Evolutionary conservation across 306 rosid genomes (phyloP).

Genomic region (Cucurbita moschata): DNA sequence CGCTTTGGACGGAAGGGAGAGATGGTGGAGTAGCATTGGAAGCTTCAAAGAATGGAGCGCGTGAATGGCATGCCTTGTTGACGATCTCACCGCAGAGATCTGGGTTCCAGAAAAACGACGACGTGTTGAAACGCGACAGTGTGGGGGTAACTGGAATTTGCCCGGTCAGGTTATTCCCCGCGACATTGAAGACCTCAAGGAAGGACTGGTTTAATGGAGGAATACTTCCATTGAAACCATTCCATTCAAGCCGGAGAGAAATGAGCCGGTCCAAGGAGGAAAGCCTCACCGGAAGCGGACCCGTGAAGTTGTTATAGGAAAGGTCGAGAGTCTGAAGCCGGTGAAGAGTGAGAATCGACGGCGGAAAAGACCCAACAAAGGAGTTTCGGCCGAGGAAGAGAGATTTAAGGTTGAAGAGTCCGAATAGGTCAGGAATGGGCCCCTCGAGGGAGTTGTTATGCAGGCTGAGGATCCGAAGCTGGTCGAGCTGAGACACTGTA

Average conservation of each 20-base stretch:
- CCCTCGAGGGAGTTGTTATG: constrained; percentile 69
- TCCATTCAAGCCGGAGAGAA: constrained; percentile 41
- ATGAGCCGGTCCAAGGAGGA: constrained; percentile 36
- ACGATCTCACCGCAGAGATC: constrained; percentile 67
- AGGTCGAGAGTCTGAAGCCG: constrained; percentile 46
- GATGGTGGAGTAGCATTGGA: constrained; percentile 18
- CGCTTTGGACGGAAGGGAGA: constrained; percentile 35
- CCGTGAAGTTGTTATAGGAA: constrained; percentile 43
- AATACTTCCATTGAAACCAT: constrained; percentile 39
- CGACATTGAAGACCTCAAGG: constrained; percentile 32
- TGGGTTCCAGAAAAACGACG: constrained; percentile 41
- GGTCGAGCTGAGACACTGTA: constrained; percentile 55
- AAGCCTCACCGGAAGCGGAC: constrained; percentile 30
- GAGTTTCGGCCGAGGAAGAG: constrained; percentile 43
- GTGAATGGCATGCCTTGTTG: constrained; percentile 31
- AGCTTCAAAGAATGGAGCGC: constrained; percentile 41
- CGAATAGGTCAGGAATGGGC: constrained; percentile 65
- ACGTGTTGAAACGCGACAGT: constrained; percentile 28
- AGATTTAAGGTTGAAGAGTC: constrained; percentile 46
- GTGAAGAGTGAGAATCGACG: constrained; percentile 40
- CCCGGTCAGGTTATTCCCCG: constrained; percentile 55
- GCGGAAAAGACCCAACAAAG: constrained; percentile 59
- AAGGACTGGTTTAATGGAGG: constrained; percentile 53
- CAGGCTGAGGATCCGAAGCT: constrained; percentile 63
- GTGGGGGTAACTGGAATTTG: constrained; percentile 35